Percentiles rank a stretch among this genome's conserved stretches.
Evolutionary conservation across 2,329 filamentous ascomycete species (phyloP).

Genomic region (Beauveria bassiana): DNA sequence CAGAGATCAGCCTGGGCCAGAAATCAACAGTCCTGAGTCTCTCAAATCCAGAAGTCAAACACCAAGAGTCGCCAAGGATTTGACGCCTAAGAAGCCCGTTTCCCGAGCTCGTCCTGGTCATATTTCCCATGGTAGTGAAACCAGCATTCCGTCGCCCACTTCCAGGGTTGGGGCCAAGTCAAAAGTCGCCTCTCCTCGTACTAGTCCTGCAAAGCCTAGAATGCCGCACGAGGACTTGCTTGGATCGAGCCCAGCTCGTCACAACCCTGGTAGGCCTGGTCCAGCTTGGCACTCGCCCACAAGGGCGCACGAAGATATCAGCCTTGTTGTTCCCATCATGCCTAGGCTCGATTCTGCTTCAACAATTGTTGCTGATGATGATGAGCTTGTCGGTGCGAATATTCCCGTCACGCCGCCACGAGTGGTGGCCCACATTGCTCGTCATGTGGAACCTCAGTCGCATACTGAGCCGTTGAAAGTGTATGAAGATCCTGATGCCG

Average conservation of each 20-base stretch:
- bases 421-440: conserved; percentile 6
- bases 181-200: not conserved
- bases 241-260: conserved; percentile 30
- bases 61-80: conserved; percentile 40
- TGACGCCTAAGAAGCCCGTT: conserved; percentile 44
- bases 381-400: conserved; percentile 3
- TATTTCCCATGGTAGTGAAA: conserved; percentile 42
- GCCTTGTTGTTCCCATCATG: conserved; percentile 42
- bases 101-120: conserved; percentile 41
- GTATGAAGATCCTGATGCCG: conserved; percentile 55
- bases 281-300: conserved; percentile 31
- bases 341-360: conserved; percentile 28
- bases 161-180: conserved; percentile 15
- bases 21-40: conserved; percentile 37
- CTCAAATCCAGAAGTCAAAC: conserved; percentile 38
- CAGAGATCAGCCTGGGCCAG: conserved; percentile 36
- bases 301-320: conserved; percentile 45
- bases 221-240: conserved; percentile 6
- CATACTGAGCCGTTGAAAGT: conserved; percentile 36
- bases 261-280: conserved; percentile 32
- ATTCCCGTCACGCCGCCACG: conserved; percentile 11
- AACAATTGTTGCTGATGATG: conserved; percentile 17
- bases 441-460: conserved; percentile 5
- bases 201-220: conserved; percentile 12
- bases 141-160: conserved; percentile 39